phyloP scores from a whole-genome alignment of 306 rosid species.

The Astragalus membranaceus region DNA sequence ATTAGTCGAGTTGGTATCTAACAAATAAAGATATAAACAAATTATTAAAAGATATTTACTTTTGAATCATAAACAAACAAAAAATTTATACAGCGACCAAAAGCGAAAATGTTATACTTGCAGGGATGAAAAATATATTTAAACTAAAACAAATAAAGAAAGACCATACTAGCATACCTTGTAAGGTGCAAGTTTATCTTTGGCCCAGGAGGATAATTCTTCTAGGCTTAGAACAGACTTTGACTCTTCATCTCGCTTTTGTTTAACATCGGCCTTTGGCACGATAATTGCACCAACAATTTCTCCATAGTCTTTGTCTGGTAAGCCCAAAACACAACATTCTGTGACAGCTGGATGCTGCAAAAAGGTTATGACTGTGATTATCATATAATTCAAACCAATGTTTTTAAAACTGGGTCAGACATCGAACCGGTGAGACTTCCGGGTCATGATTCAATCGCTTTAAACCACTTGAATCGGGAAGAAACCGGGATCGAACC shows the following conservation, averaged over 20 bases:
- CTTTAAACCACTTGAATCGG: no score
- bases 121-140: no score
- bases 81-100: no score
- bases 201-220: constrained; percentile 70
- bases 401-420: no score
- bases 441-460: no score
- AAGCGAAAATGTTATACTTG: no score
- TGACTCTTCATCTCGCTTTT: constrained; percentile 41
- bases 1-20: constrained; percentile 67
- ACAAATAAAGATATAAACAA: constrained; percentile 22
- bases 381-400: neutral
- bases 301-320: constrained; percentile 82
- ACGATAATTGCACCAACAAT: constrained; percentile 70
- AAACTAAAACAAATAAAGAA: neutral
- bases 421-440: no score
- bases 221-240: constrained; percentile 53
- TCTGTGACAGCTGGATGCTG: constrained; percentile 75
- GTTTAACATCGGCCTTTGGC: constrained; percentile 36
- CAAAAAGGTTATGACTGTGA: constrained; percentile 25
- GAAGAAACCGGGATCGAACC: no score
- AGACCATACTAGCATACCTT: constrained; percentile 48
- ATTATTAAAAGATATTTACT: neutral
- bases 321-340: constrained; percentile 88
- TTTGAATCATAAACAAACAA: no score
- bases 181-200: constrained; percentile 86